Base-by-base conservation (phyloP, 208 protist species). In the Endotrypanum monterogeii region DNA sequence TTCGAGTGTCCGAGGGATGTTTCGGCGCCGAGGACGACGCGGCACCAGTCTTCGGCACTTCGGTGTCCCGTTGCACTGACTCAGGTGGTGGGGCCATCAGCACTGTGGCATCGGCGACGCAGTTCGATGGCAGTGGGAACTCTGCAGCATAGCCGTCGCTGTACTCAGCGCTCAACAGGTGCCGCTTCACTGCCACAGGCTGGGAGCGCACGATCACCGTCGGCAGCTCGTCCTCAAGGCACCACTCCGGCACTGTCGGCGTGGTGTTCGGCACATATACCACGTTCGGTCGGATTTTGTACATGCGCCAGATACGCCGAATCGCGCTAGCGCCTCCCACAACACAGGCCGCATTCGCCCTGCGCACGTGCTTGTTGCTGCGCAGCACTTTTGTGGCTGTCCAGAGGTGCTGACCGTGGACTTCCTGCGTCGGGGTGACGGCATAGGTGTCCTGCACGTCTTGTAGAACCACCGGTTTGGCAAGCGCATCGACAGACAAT, bases 121-220 rank as follows among this genome's bases (percentile, higher is more conserved):
- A 77, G 63, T 73, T 68, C 41, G 46, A 5, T 25, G 41, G 83
- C 52, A 71, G 72, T 30, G 90, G 89, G 74, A 96, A 96, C 76
- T 93, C 89, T 12, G 92, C 92, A 35, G 92, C 92, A 74, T 82
- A 94, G 50, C 89, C 89, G 62, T 94, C 89, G 70, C 87, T 91
- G 75, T 86, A 80, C 72, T 94, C 88, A 6, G 92, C 89, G 55
- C 88, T 94, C 28, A 96, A 83, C 51, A 96, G 81, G n/a, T 87
- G 71, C 48, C 78, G 80, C 73, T 87, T 85, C 41, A 94, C 83
- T 39, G 85, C 85, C 46, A 92, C 88, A 9, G 90, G 87, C 16
- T 88, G 74, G 79, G 83, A 89, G 32, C 90, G 86, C 52, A 96
- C 89, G 6, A 96, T 69, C 69, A 85, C 84, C 0, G 89, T 84